Conservation (phyloP, 1,284 basidiomycete genomes). For the Cryptococcus neoformans region DNA sequence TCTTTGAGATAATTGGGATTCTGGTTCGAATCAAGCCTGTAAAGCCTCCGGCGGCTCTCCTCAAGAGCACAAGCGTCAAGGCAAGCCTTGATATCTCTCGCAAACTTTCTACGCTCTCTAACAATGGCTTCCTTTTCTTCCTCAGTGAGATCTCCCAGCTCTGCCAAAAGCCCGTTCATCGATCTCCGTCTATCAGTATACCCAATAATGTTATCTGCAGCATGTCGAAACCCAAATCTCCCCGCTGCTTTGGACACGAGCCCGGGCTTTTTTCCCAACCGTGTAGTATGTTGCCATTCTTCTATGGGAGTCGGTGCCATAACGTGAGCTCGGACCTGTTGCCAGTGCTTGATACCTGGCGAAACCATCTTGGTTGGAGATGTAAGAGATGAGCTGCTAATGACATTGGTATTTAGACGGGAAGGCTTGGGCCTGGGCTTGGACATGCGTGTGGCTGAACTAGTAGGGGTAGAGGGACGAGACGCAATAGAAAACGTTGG, state of each 20-base stretch:
- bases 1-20: neutral
- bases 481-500: constrained; percentile 11
- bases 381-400: constrained; percentile 2
- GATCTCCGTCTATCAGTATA: constrained; percentile 27
- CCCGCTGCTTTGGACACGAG: constrained; percentile 40
- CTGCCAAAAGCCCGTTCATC: constrained; percentile 14
- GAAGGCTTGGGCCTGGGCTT: constrained; percentile 27
- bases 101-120: constrained; percentile 37
- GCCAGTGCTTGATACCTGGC: constrained; percentile 42
- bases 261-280: constrained; percentile 17
- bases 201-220: constrained; percentile 38
- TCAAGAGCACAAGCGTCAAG: constrained; percentile 39
- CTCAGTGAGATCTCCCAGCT: constrained; percentile 21
- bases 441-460: constrained; percentile 2
- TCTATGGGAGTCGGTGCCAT: constrained; percentile 30
- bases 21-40: constrained; percentile 10
- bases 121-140: constrained; percentile 40
- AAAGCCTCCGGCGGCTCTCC: constrained; percentile 30
- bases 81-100: constrained; percentile 37
- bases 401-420: constrained; percentile 28
- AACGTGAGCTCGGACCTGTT: constrained; percentile 41
- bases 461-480: constrained; percentile 15
- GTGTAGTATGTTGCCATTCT: constrained; percentile 13
- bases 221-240: constrained; percentile 38
- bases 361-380: constrained; percentile 30